Base-by-base conservation (phyloP, 2,329 filamentous ascomycete species). In the Claviceps arundinis region DNA sequence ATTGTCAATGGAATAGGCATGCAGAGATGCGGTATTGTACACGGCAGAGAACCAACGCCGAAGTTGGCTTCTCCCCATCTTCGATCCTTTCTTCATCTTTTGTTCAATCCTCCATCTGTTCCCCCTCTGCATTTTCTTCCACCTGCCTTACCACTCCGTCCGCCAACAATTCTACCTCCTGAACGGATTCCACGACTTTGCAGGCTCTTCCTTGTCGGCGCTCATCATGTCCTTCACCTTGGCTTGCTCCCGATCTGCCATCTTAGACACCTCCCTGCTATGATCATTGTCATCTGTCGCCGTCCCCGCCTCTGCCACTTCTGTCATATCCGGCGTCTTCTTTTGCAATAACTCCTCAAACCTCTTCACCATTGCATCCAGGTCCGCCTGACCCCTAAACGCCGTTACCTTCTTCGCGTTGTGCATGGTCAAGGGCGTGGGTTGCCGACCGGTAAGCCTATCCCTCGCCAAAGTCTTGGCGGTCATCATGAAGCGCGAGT, bases 401-500 rank as follows among this genome's bases (percentile, higher is more conserved):
- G 80, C 95, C 54, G 88, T 93, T 51, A 94, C 88, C 71, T 97
- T 97, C 57, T 76, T 73, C 46, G 91, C 76, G 70, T 97, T 97
- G 63, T 78, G 75, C 52, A 74, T 72, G 37, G 91, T 96, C 60
- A 93, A 73, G 37, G 86, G 77, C 58, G 81, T 85, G 61, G 87
- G 71, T 2, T 72, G 65, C 50, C 78, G 74, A 41, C 81, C 76
- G 14, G 81, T 66, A 47, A 67, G 62, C 52, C 74, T 69, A 62
- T 82, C 77, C 24, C 82, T 76, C 44, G 87, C 88, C 6, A 97
- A 76, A 0, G 88, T 84, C 60, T 85, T 86, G 26, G 93, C 93
- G 2, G 90, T 95, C 79, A 97, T 83, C 62, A 89, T 88, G 71
- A 96, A 96, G 37, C 90, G 86, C 74, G 95, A 87, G 69, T 98